Base-by-base conservation (phyloP, 257 asterid genomes). In the Mentha longifolia region DNA sequence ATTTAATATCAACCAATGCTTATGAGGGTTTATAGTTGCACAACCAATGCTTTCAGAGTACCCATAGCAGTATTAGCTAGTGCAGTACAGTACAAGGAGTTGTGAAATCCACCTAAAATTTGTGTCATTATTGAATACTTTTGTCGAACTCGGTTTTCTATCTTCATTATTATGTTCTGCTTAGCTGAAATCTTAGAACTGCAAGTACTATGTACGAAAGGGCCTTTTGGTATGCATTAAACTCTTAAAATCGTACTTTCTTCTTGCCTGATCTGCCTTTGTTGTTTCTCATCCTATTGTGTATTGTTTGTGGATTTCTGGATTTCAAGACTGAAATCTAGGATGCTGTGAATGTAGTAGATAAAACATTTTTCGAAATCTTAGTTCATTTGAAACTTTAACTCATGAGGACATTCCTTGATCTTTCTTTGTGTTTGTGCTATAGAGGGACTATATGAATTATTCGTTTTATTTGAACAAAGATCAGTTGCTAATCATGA, bases 1-100 rank as follows among this genome's bases (percentile, higher is more conserved):
- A 71, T 68, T 79, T 67, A 70, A 64, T 61, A 70, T 39, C 71
- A 65, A 47, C 75, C 72, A 76, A 28, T 58, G 43, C 65, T 6
- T 64, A 51, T 65, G 33, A 45, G 54, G 28, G 61, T 42, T 33
- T 70, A 37, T 79, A 74, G 61, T 65, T 55, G 35, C 64, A 58
- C 13, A 9, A n/a, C 50, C 16, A 10, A 9, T 61, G 51, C 33
- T 61, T 68, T 67, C 16, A 52, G 49, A 25, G 11, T 49, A 47
- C 70, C 28, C 70, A 1, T 63, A 45, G 42, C 43, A 39, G 51
- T 55, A 11, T 62, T 67, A 15, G 70, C 41, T 69, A 54, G 33
- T 33, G 56, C 19, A 31, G 54, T 25, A 64, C n/a, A 31, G 55
- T 17, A 20, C 39, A 42, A 52, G 14, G 56, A 45, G 10, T 31